phyloP scores from a whole-genome alignment of 805 yeast genomes.

The Yarrowia sp. region DNA sequence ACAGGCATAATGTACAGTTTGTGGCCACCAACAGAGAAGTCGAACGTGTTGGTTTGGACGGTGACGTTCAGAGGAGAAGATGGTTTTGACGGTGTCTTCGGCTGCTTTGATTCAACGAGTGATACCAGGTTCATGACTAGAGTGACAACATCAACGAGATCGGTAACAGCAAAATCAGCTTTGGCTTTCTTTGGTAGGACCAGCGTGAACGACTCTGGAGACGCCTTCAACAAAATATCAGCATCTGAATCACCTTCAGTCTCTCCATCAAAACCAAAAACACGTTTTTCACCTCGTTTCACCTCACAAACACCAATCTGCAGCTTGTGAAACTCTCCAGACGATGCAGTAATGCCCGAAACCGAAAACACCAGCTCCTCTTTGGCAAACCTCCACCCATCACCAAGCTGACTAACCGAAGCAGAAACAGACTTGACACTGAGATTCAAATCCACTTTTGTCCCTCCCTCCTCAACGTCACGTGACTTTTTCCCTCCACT shows the following conservation, averaged over 20 bases:
- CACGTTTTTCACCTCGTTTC: neutral
- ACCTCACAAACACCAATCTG: conserved; percentile 12
- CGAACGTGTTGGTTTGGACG: neutral
- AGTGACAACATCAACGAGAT: neutral
- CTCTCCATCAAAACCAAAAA: neutral
- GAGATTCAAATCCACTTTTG: neutral
- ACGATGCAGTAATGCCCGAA: neutral
- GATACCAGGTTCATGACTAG: neutral
- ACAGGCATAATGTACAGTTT: neutral
- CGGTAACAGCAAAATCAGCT: neutral
- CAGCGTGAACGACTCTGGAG: neutral
- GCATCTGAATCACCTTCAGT: neutral
- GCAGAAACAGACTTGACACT: neutral
- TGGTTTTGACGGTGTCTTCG: neutral
- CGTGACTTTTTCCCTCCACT: neutral
- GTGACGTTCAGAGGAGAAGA: neutral
- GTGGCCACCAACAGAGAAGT: neutral
- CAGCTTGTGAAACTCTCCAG: neutral
- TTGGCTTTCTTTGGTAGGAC: neutral
- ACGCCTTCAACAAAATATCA: neutral
- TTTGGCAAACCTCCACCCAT: neutral
- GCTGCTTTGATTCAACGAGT: neutral
- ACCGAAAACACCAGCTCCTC: neutral
- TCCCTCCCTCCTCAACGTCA: neutral
- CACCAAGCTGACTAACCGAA: neutral